phyloP scores from a whole-genome alignment of 2,329 filamentous ascomycete species.

The Ampelomyces quisqualis region DNA sequence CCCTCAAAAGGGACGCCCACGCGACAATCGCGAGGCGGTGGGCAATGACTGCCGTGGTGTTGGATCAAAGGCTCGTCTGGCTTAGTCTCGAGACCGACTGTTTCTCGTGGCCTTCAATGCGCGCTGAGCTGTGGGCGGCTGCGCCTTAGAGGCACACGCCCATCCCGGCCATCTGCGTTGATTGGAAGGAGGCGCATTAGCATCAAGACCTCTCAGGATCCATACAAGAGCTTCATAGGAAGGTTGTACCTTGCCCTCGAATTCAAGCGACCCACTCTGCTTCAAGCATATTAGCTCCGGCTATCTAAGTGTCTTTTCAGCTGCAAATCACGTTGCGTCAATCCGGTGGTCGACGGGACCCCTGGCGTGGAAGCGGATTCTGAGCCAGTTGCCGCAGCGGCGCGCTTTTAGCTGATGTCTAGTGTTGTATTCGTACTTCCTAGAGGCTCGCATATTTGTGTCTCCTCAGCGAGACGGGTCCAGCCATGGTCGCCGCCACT shows the following conservation, averaged over 20 bases:
- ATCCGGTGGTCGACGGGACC: slow-evolving; percentile 23
- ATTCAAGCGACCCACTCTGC: slow-evolving; percentile 22
- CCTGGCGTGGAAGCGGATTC: slow-evolving; percentile 27
- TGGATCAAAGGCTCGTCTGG: neutral
- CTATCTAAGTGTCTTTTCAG: slow-evolving; percentile 17
- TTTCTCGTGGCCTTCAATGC: slow-evolving; percentile 27
- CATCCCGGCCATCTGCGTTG: slow-evolving; percentile 21
- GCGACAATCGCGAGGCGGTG: slow-evolving; percentile 23
- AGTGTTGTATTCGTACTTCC: slow-evolving; percentile 24
- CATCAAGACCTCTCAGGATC: slow-evolving; percentile 17
- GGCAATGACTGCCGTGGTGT: slow-evolving; percentile 8
- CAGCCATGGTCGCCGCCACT: slow-evolving; percentile 27
- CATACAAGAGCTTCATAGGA: slow-evolving; percentile 31
- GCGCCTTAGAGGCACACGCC: slow-evolving; percentile 7
- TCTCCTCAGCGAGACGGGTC: slow-evolving; percentile 30
- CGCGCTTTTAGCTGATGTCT: slow-evolving; percentile 20
- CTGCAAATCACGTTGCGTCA: slow-evolving; percentile 31
- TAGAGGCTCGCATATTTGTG: slow-evolving; percentile 17
- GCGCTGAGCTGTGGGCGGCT: slow-evolving; percentile 21
- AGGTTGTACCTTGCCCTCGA: slow-evolving; percentile 23
- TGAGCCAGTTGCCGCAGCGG: slow-evolving; percentile 32
- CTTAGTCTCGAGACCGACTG: slow-evolving; percentile 22
- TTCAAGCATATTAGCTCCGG: slow-evolving; percentile 18
- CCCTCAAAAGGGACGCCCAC: slow-evolving; percentile 13
- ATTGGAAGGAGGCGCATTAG: slow-evolving; percentile 27